Evolutionary conservation across 2,329 filamentous ascomycete species (phyloP).

Genomic region (Helotiales sp.): DNA sequence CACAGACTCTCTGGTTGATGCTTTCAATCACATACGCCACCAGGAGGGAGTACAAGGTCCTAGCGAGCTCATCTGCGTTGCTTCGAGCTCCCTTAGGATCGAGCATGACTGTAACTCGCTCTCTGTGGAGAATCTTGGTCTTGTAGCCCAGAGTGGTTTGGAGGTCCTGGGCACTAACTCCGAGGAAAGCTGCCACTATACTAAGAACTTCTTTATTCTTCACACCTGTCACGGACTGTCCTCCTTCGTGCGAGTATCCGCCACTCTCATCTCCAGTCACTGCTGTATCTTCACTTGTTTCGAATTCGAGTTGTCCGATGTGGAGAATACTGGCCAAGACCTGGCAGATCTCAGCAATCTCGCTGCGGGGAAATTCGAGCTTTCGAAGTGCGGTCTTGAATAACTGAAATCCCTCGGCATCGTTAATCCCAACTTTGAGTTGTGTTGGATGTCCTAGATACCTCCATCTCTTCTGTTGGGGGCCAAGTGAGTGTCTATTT

Average conservation of each 20-base stretch:
- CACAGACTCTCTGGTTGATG: constrained; percentile 89
- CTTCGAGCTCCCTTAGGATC: constrained; percentile 87
- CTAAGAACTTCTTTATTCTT: constrained; percentile 90
- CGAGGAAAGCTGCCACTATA: constrained; percentile 92
- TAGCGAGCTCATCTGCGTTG: constrained; percentile 92
- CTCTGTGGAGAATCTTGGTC: constrained; percentile 93
- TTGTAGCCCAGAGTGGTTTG: constrained; percentile 92
- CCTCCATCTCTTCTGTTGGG: constrained; percentile 82
- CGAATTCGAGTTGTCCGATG: constrained; percentile 95
- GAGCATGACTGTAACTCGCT: constrained; percentile 98
- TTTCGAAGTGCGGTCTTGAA: constrained; percentile 96
- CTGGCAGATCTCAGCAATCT: constrained; percentile 97
- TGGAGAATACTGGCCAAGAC: constrained; percentile 93
- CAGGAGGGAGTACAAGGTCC: constrained; percentile 90
- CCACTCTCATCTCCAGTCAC: constrained; percentile 88
- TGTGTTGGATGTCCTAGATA: constrained; percentile 96
- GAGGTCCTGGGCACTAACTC: constrained; percentile 78
- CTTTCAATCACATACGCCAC: constrained; percentile 93
- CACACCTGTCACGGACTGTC: constrained; percentile 81
- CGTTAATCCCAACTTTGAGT: constrained; percentile 95
- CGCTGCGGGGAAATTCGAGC: constrained; percentile 88
- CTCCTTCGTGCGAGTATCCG: constrained; percentile 94
- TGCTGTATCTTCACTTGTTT: constrained; percentile 78
- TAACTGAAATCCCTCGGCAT: constrained; percentile 91
- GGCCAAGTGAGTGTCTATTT: constrained; percentile 53